Conservation (phyloP, 1,284 basidiomycete species). For the Melampsora abietis-canadensis region DNA sequence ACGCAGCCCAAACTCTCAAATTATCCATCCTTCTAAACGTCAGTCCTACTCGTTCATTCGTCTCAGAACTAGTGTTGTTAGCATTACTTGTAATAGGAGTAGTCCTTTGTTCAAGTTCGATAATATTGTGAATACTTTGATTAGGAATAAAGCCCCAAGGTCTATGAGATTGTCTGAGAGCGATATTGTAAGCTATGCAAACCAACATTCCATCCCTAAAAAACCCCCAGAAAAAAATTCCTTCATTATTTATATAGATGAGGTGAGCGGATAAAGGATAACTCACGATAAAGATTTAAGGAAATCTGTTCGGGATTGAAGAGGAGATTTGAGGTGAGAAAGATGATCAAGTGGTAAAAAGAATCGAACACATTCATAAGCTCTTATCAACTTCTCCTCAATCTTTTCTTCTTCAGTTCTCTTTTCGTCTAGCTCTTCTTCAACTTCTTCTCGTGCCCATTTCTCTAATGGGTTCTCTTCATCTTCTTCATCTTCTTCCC, state of each 20-base stretch:
- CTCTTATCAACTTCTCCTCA: conserved; percentile 53
- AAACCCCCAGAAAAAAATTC: neutral
- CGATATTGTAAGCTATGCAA: conserved; percentile 73
- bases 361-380: conserved; percentile 61
- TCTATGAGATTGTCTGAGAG: conserved; percentile 70
- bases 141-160: conserved; percentile 82
- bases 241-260: neutral
- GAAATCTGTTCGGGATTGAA: conserved; percentile 21
- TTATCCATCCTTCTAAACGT: conserved; percentile 80
- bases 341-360: conserved; percentile 55
- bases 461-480: conserved; percentile 4
- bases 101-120: conserved; percentile 60
- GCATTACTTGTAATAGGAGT: neutral
- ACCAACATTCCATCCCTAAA: conserved; percentile 66
- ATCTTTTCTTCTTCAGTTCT: conserved; percentile 57
- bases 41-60: conserved; percentile 57
- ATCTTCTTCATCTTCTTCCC: conserved; percentile 53
- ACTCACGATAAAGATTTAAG: conserved; percentile 48
- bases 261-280: neutral
- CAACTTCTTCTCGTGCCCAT: conserved; percentile 4
- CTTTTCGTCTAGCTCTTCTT: conserved; percentile 51
- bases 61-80: neutral
- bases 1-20: conserved; percentile 73
- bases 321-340: conserved; percentile 54
- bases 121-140: conserved; percentile 72